phyloP scores from a whole-genome alignment of 106 monocot species.

The Phalaenopsis equestris region DNA sequence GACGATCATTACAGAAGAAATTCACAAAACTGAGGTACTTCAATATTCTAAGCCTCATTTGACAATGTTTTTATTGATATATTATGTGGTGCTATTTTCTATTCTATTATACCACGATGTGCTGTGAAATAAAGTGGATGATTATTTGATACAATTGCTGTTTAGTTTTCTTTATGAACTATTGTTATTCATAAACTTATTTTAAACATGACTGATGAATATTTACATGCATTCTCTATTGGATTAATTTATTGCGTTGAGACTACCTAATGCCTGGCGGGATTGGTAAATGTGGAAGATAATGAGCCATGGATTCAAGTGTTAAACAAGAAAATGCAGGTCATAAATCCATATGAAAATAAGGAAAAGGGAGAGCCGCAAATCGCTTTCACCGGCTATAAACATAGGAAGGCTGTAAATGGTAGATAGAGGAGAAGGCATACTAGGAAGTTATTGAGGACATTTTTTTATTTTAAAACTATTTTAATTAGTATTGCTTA shows the following conservation, averaged over 20 bases:
- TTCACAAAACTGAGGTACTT: slow-evolving; percentile 56
- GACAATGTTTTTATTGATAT: background rate
- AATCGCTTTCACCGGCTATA: no score
- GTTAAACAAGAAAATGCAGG: no score
- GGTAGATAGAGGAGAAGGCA: no score
- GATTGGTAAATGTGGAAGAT: no score
- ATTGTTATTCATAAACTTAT: background rate
- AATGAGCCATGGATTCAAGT: no score
- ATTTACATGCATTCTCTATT: background rate
- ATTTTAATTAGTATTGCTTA: no score
- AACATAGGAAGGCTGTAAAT: no score
- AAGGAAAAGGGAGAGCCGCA: no score
- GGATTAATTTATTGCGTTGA: background rate
- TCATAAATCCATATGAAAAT: no score
- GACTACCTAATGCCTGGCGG: no score
- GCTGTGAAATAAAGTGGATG: background rate
- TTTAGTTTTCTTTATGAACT: background rate
- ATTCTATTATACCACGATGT: background rate
- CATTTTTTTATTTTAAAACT: no score
- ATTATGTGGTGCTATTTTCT: background rate
- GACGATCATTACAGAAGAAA: slow-evolving; percentile 91
- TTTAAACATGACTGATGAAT: background rate
- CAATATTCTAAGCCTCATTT: background rate
- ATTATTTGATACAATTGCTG: background rate
- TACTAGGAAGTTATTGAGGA: no score